These are phyloP conservation scores for Anastatica hierochuntica DNA, from an alignment of 345 rosid species.

Conservation along the genomic window DNA sequence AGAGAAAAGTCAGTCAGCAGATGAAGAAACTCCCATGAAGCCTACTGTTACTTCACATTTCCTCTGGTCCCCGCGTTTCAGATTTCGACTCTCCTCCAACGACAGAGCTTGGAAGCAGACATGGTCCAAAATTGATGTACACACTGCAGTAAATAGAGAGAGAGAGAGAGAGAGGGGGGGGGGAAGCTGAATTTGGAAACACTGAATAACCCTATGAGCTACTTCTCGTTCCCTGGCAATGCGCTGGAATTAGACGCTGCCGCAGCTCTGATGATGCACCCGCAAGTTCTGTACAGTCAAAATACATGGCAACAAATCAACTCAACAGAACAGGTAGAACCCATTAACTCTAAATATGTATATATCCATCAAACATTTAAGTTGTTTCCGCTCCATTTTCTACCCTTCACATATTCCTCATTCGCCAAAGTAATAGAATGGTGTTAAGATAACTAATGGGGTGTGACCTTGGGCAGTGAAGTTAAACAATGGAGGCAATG, in stretches of 20 bases:
- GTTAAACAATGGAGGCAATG: slow-evolving; percentile 81
- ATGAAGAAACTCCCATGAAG: slow-evolving; percentile 5
- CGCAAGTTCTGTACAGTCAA: slow-evolving; percentile 56
- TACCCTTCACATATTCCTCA: not conserved
- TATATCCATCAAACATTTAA: too few relatives aligned
- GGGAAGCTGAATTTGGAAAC: slow-evolving; percentile 16
- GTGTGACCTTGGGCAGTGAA: slow-evolving; percentile 85
- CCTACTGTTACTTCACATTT: slow-evolving; percentile 14
- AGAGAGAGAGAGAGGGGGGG: not conserved
- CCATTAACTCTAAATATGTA: too few relatives aligned
- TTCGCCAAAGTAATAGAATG: not conserved
- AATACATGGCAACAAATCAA: not conserved
- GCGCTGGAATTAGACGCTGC: slow-evolving; percentile 69
- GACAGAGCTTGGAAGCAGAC: slow-evolving; percentile 14
- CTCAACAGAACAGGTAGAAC: too few relatives aligned
- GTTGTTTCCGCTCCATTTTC: too few relatives aligned
- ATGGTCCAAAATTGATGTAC: slow-evolving; percentile 29
- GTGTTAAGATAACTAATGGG: not conserved
- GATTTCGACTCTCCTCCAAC: slow-evolving; percentile 12
- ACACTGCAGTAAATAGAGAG: slow-evolving; percentile 6
- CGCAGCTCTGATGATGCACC: slow-evolving; percentile 73
- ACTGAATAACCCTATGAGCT: slow-evolving; percentile 24
- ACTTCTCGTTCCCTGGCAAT: slow-evolving; percentile 27
- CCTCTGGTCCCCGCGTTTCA: slow-evolving; percentile 5
- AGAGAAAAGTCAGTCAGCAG: slow-evolving; percentile 3